Percentiles rank a stretch among this genome's conserved stretches.
Evolutionary conservation across 1,284 basidiomycete species (phyloP).

Genomic region (Dichomitus squalens): DNA sequence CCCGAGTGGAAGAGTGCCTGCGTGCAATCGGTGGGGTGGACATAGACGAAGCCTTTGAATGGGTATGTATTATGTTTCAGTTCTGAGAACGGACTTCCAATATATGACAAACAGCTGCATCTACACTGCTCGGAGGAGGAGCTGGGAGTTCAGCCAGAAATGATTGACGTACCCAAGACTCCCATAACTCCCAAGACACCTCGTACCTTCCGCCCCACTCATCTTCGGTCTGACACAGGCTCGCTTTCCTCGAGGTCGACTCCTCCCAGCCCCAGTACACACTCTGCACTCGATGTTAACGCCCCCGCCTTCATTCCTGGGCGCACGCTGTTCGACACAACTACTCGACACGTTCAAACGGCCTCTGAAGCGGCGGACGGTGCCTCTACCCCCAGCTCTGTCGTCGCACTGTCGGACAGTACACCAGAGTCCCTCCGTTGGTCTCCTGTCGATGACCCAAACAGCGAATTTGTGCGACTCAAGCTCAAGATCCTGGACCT

Average conservation of each 20-base stretch:
- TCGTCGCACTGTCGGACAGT: conserved; percentile 7
- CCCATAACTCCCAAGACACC: conserved; percentile 36
- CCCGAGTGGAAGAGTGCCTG: conserved; percentile 73
- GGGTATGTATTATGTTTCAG: too few relatives aligned
- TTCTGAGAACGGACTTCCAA: too few relatives aligned
- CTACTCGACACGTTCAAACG: background rate
- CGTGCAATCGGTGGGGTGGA: conserved; percentile 66
- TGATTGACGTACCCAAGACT: conserved; percentile 15
- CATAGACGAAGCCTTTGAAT: conserved; percentile 90
- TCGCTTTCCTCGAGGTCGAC: conserved; percentile 10
- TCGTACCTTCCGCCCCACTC: conserved; percentile 33
- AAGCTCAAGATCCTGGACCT: conserved; percentile 57
- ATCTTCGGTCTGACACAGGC: conserved; percentile 29
- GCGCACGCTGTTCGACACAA: conserved; percentile 6
- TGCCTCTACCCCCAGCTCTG: conserved; percentile 6
- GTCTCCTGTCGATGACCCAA: conserved; percentile 57
- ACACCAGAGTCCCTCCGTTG: conserved; percentile 30
- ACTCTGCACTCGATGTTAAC: conserved; percentile 31
- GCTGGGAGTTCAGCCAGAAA: conserved; percentile 28
- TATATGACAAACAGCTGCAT: conserved; percentile 14
- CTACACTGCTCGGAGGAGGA: conserved; percentile 62
- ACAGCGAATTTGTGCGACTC: conserved; percentile 60
- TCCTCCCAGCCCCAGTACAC: conserved; percentile 15
- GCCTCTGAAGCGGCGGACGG: conserved; percentile 1
- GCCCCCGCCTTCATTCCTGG: conserved; percentile 43